Conservation (phyloP, 1,284 basidiomycete genomes). For the Mycosarcoma mackinlayi region DNA sequence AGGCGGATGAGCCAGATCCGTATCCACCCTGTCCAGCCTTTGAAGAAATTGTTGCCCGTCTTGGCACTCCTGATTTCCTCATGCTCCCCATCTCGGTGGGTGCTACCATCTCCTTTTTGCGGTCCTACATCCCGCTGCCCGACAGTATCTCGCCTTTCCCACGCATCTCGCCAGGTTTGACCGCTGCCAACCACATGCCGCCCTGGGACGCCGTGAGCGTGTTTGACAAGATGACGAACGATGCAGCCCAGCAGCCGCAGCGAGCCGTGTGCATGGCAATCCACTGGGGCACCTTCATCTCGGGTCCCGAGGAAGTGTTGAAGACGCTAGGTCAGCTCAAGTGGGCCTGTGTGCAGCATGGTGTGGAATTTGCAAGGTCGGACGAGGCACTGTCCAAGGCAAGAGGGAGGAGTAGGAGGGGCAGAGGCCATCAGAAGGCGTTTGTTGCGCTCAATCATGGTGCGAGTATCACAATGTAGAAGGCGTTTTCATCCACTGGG, state of each 20-base stretch:
- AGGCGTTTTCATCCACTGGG: too few relatives aligned
- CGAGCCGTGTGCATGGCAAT: slow-evolving; percentile 34
- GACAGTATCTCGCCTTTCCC: slow-evolving; percentile 57
- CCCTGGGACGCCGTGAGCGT: slow-evolving; percentile 59
- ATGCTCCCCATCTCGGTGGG: slow-evolving; percentile 66
- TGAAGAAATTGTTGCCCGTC: slow-evolving; percentile 40
- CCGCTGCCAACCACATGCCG: slow-evolving; percentile 62
- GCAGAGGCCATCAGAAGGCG: slow-evolving; percentile 18
- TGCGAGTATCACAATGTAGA: slow-evolving; percentile 31
- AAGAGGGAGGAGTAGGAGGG: neutral
- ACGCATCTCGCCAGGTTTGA: slow-evolving; percentile 51
- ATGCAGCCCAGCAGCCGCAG: neutral
- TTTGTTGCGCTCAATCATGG: slow-evolving; percentile 47
- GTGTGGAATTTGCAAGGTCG: slow-evolving; percentile 14
- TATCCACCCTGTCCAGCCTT: slow-evolving; percentile 64
- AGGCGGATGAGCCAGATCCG: neutral
- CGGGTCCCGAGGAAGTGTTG: slow-evolving; percentile 38
- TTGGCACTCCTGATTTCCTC: slow-evolving; percentile 54
- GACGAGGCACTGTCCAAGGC: neutral
- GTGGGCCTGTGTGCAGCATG: slow-evolving; percentile 34
- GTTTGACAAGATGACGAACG: slow-evolving; percentile 50
- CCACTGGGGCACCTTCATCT: slow-evolving; percentile 52
- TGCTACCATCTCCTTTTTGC: slow-evolving; percentile 62
- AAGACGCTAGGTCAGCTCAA: slow-evolving; percentile 42
- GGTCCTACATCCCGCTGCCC: slow-evolving; percentile 57